Evolutionary conservation across 108 stramenopile genomes (phyloP), one percentile per base, ranked within the genome.

Genomic region (Fragilariopsis cylindrus): DNA sequence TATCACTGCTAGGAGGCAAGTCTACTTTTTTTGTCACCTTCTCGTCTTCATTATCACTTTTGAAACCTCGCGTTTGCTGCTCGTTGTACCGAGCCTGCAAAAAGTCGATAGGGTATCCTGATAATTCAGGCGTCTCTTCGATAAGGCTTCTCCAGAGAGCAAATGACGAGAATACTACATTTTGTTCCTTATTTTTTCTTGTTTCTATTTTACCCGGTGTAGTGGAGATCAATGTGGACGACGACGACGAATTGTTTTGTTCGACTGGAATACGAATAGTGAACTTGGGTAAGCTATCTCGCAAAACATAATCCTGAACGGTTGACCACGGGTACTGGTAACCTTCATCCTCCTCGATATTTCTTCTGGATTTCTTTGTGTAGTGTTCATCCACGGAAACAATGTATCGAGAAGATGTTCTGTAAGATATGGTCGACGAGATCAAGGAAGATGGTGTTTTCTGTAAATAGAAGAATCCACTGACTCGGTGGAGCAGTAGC

Each of bases 71-170:
- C 76, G 62, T 62, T 49, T 78, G 48, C 66, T 65, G 40, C 57
- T 64, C 62, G 40, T 48, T 46, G 15, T 82, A 70, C 48, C 60
- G 78, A 8, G 71, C 55, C 57, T 72, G 76, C 41, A 94, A 73
- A 73, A 89, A 82, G 6, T 86, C 75, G 41, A 92, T 70, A 40
- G 89, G 85, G 79, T 92, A 94, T 4, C 91, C 93, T 13, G 73
- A 60, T 47, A 94, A 67, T 75, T 92, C 93, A 1, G 87, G 72
- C 15, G 87, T 79, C 63, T 94, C 91, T 68, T 85, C 42, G n/a
- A 74, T 45, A 76, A 94, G 65, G 4, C 85, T 85, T 71, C 91
- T 78, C 93, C 93, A 94, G 48, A 90, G 73, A 30, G 81, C 86
- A 65, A 79, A 83, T 5, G 70, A 56, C 45, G 67, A 58, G 9